Percentiles rank a stretch among this genome's conserved stretches.
Evolutionary conservation across 108 stramenopile species (phyloP).

Genomic region (Pinguiococcus pyrenoidosus): DNA sequence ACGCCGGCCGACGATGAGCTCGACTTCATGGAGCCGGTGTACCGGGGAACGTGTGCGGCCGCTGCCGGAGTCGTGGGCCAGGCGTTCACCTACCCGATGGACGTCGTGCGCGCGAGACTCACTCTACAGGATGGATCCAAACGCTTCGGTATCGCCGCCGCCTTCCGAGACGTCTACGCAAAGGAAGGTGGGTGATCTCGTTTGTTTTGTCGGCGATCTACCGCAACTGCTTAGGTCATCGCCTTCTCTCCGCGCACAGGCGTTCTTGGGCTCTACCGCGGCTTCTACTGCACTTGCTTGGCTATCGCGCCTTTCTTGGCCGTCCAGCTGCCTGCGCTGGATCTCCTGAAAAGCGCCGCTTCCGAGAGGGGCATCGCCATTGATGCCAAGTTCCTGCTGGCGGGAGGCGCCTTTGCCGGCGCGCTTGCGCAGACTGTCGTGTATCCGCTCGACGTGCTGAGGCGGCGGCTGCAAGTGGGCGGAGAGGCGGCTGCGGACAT

Average conservation of each 20-base stretch:
- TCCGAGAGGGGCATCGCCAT: not conserved
- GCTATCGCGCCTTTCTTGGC: slow-evolving; percentile 13
- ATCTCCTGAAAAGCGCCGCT: not conserved
- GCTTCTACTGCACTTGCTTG: not conserved
- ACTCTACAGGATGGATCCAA: too few relatives aligned
- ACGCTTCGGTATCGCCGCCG: not conserved
- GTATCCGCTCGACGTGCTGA: slow-evolving; percentile 10
- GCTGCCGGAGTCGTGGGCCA: slow-evolving; percentile 6
- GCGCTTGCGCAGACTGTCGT: slow-evolving; percentile 2
- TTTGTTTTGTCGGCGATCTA: too few relatives aligned
- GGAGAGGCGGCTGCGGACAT: not conserved
- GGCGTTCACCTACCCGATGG: slow-evolving; percentile 11
- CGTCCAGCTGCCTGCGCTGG: not conserved
- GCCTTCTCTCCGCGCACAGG: too few relatives aligned
- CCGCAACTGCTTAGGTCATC: too few relatives aligned
- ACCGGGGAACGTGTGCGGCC: not conserved
- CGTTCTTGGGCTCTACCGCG: not conserved
- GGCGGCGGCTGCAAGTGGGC: slow-evolving; percentile 6
- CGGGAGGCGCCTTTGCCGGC: slow-evolving; percentile 4
- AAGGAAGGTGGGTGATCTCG: not conserved
- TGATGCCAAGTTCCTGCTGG: not conserved
- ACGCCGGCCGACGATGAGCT: slow-evolving; percentile 14
- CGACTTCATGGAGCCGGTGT: slow-evolving; percentile 8
- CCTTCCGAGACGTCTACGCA: not conserved
- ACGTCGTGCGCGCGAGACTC: slow-evolving; percentile 6